These are phyloP conservation scores for Cladophialophora carrionii DNA, from an alignment of 2,329 filamentous ascomycete genomes.

Conservation along the genomic window DNA sequence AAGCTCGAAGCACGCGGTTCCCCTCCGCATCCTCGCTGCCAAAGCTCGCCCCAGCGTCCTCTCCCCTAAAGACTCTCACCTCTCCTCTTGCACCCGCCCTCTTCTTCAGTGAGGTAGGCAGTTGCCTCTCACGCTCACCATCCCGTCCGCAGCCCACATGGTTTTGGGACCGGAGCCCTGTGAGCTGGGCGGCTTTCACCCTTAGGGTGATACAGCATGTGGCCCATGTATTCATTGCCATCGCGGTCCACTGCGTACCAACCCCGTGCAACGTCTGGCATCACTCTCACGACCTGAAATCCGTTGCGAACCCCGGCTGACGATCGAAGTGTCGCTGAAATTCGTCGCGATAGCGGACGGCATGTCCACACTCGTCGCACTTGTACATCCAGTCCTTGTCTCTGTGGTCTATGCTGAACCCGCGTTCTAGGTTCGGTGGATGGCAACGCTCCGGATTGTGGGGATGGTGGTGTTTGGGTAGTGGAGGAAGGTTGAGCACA, in stretches of 20 bases:
- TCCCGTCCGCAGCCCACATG: background rate
- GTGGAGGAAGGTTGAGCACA: background rate
- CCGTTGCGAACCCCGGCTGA: background rate
- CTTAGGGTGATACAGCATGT: background rate
- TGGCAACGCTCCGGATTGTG: background rate
- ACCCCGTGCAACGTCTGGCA: background rate
- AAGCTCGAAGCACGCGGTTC: no score
- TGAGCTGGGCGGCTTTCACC: background rate
- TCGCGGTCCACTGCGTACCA: constrained; percentile 9
- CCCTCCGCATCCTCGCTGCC: no score
- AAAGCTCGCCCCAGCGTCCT: background rate
- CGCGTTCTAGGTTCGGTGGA: background rate
- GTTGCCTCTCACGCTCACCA: background rate
- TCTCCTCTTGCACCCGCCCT: background rate
- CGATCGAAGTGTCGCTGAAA: constrained; percentile 2
- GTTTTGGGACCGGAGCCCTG: background rate
- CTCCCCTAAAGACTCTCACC: background rate
- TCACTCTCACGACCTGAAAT: background rate
- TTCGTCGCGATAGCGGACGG: background rate
- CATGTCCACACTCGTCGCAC: constrained; percentile 13
- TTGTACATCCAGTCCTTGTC: constrained; percentile 2
- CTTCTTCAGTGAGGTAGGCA: background rate
- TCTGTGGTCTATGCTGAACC: background rate
- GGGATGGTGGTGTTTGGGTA: background rate
- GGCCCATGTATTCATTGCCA: constrained; percentile 12